Conservation (phyloP, 2,329 filamentous ascomycete genomes). For the Fusarium staphyleae region DNA sequence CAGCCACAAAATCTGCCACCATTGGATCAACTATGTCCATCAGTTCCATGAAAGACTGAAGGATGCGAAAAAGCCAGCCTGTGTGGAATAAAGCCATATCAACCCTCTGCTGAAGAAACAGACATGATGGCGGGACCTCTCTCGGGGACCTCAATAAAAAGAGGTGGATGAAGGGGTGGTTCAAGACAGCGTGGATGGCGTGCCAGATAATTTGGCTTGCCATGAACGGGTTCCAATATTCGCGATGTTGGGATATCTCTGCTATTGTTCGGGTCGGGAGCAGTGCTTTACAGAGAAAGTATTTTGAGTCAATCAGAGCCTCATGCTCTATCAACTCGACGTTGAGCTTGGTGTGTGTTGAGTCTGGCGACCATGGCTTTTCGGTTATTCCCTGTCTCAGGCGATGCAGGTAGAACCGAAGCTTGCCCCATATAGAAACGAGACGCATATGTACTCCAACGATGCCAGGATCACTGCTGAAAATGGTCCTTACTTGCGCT, state of each 20-base stretch:
- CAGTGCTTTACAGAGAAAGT: neutral
- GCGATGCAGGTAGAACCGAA: neutral
- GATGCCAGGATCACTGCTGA: neutral
- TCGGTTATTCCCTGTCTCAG: neutral
- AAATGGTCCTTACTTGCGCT: no score
- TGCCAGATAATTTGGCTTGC: neutral
- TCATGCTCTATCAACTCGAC: neutral
- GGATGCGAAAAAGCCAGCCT: slow-evolving; percentile 1
- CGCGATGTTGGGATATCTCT: neutral
- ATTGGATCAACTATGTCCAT: slow-evolving; percentile 1
- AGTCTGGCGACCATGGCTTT: neutral
- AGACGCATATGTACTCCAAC: neutral
- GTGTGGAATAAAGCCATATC: slow-evolving; percentile 5
- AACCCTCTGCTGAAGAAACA: slow-evolving; percentile 5
- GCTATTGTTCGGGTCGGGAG: neutral
- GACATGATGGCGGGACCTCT: neutral
- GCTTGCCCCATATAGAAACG: neutral
- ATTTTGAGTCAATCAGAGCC: neutral
- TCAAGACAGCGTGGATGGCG: neutral
- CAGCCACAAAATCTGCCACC: slow-evolving; percentile 9
- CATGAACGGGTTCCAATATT: neutral
- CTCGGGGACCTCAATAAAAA: neutral
- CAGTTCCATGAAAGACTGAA: neutral
- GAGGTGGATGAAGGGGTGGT: slow-evolving; percentile 7
- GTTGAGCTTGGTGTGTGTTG: neutral